phyloP scores from a whole-genome alignment of 2,329 filamentous ascomycete genomes.

The Didymella exigua region DNA sequence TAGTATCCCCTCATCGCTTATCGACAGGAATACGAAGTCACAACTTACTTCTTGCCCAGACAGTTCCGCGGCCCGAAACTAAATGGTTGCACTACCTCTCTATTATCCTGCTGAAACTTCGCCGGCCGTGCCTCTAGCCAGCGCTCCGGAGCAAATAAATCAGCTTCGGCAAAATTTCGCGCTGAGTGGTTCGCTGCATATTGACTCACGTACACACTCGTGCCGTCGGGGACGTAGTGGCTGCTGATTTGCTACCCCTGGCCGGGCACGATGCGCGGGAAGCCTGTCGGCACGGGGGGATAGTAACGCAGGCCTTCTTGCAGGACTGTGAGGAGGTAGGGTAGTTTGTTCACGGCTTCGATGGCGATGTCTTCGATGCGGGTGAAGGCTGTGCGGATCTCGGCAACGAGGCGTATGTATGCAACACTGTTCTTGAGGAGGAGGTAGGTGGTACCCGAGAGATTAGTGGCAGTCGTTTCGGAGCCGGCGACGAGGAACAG shows the following conservation, averaged over 20 bases:
- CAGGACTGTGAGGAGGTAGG: slow-evolving; percentile 37
- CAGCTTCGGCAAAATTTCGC: slow-evolving; percentile 35
- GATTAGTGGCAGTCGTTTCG: slow-evolving; percentile 55
- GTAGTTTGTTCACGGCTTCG: slow-evolving; percentile 31
- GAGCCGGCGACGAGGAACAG: slow-evolving; percentile 50
- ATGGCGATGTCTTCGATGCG: slow-evolving; percentile 30
- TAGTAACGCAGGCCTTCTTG: slow-evolving; percentile 37
- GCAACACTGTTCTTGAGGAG: slow-evolving; percentile 38
- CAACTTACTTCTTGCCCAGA: slow-evolving; percentile 43
- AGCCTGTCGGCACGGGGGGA: slow-evolving; percentile 38
- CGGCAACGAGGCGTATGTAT: slow-evolving; percentile 28
- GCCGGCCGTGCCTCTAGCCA: slow-evolving; percentile 43
- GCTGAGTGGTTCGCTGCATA: slow-evolving; percentile 41
- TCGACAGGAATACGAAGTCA: not conserved
- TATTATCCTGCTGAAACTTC: slow-evolving; percentile 40
- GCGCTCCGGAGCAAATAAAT: slow-evolving; percentile 38
- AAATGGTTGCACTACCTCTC: slow-evolving; percentile 37
- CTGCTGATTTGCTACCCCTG: slow-evolving; percentile 34
- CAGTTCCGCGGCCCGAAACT: slow-evolving; percentile 38
- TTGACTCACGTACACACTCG: slow-evolving; percentile 35
- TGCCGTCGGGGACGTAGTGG: slow-evolving; percentile 35
- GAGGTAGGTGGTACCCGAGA: slow-evolving; percentile 51
- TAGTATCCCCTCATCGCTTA: not conserved
- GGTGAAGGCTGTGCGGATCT: slow-evolving; percentile 34
- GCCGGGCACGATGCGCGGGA: slow-evolving; percentile 34